Percentiles rank a stretch among this genome's conserved stretches.
phyloP scores from a whole-genome alignment of 495 filamentous ascomycete species.

The Glarea lozoyensis region DNA sequence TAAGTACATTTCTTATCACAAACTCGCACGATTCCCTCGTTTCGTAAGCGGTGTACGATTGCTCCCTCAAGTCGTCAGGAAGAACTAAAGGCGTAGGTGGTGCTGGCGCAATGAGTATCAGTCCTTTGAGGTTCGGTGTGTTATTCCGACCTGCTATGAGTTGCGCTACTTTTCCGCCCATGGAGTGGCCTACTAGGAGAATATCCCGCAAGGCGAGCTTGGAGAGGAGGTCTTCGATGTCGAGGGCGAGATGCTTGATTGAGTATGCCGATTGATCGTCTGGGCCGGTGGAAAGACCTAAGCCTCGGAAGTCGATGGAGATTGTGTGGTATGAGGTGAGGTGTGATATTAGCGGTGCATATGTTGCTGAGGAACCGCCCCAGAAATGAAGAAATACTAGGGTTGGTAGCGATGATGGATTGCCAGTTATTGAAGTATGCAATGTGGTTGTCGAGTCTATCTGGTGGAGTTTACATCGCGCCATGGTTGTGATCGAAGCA shows the following conservation, averaged over 20 bases:
- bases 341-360: constrained; percentile 23
- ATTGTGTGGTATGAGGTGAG: constrained; percentile 20
- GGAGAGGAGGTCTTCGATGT: constrained; percentile 22
- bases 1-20: constrained; percentile 29
- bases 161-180: constrained; percentile 35
- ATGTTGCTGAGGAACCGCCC: constrained; percentile 34
- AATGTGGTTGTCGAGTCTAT: neutral
- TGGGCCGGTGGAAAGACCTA: constrained; percentile 30
- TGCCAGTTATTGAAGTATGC: neutral
- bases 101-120: constrained; percentile 30
- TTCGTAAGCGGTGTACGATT: constrained; percentile 28
- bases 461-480: too few relatives aligned
- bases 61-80: constrained; percentile 28
- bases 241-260: constrained; percentile 23
- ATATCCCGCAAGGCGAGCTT: constrained; percentile 16
- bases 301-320: constrained; percentile 30
- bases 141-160: constrained; percentile 18
- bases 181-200: constrained; percentile 33
- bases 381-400: constrained; percentile 36
- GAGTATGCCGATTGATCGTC: constrained; percentile 18
- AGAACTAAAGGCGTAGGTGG: constrained; percentile 26
- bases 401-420: constrained; percentile 1
- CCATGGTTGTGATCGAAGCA: too few relatives aligned
- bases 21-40: constrained; percentile 23
- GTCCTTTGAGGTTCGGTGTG: constrained; percentile 19